phyloP scores from a whole-genome alignment of 495 filamentous ascomycete genomes.

The Penicillium roqueforti region DNA sequence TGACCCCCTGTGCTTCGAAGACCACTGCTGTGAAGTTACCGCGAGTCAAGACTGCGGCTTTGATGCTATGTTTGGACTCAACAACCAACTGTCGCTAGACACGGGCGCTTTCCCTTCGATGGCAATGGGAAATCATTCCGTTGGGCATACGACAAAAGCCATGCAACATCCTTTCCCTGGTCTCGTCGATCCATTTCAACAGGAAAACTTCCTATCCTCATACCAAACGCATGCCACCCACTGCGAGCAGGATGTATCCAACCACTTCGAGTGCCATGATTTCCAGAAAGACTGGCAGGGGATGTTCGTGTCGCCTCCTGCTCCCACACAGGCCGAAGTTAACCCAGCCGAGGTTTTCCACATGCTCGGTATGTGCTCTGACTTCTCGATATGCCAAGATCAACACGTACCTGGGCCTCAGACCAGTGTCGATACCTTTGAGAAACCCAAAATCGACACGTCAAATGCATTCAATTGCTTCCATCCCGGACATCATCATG shows the following conservation, averaged over 20 bases:
- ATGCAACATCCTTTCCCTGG: conserved; percentile 17
- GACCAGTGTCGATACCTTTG: conserved; percentile 10
- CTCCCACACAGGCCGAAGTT: conserved; percentile 29
- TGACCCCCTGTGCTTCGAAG: conserved; percentile 41
- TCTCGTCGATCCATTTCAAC: conserved; percentile 18
- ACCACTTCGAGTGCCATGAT: conserved; percentile 35
- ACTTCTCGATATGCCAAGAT: conserved; percentile 30
- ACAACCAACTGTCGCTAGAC: conserved; percentile 30
- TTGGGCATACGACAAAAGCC: conserved; percentile 22
- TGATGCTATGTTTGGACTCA: conserved; percentile 36
- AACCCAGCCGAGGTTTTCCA: conserved; percentile 42
- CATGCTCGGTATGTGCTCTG: conserved; percentile 39
- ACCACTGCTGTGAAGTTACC: conserved; percentile 34
- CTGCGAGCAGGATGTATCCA: conserved; percentile 32
- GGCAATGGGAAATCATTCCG: conserved; percentile 14
- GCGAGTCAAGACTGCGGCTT: conserved; percentile 29
- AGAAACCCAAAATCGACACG: conserved; percentile 15
- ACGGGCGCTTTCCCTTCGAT: conserved; percentile 26
- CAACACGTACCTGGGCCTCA: conserved; percentile 25
- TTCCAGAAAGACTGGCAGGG: conserved; percentile 30
- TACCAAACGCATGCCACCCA: conserved; percentile 32
- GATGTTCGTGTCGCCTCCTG: conserved; percentile 22
- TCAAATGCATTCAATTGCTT: conserved; percentile 29
- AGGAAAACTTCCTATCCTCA: conserved; percentile 23
- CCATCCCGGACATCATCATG: conserved; percentile 25